Percentiles rank a stretch among this genome's conserved stretches.
Evolutionary conservation across 176 grass and related monocot species (phyloP).

Genomic region (Tuctoria greenei): DNA sequence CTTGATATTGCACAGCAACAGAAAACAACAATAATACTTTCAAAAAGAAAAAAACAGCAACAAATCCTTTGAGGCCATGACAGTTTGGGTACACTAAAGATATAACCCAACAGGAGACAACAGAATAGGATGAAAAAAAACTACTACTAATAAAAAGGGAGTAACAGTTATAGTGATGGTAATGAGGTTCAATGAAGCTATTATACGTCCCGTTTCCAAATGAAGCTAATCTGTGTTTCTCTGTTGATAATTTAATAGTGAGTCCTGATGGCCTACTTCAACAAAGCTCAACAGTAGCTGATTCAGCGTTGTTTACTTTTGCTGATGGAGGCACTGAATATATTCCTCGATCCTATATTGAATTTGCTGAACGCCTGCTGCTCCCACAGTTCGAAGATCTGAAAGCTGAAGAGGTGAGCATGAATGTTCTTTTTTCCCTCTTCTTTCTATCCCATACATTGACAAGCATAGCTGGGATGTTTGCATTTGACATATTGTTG

Average conservation of each 20-base stretch:
- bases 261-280: slow-evolving; percentile 93
- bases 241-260: slow-evolving; percentile 51
- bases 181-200: not conserved
- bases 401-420: slow-evolving; percentile 60
- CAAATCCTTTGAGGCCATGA: not conserved
- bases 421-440: slow-evolving; percentile 4
- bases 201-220: not conserved
- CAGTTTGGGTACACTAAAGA: not conserved
- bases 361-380: slow-evolving; percentile 87
- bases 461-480: not conserved
- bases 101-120: not conserved
- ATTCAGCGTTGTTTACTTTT: slow-evolving; percentile 74
- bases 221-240: slow-evolving; percentile 19
- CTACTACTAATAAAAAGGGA: not conserved
- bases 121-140: not conserved
- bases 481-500: not conserved
- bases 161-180: not conserved
- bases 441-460: not conserved
- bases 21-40: not conserved
- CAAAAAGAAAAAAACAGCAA: not conserved
- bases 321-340: slow-evolving; percentile 69
- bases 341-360: slow-evolving; percentile 85
- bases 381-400: slow-evolving; percentile 83
- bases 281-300: slow-evolving; percentile 95
- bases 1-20: not conserved